Base-by-base conservation (phyloP, 2,329 filamentous ascomycete genomes). In the Pseudogymnoascus sp. region DNA sequence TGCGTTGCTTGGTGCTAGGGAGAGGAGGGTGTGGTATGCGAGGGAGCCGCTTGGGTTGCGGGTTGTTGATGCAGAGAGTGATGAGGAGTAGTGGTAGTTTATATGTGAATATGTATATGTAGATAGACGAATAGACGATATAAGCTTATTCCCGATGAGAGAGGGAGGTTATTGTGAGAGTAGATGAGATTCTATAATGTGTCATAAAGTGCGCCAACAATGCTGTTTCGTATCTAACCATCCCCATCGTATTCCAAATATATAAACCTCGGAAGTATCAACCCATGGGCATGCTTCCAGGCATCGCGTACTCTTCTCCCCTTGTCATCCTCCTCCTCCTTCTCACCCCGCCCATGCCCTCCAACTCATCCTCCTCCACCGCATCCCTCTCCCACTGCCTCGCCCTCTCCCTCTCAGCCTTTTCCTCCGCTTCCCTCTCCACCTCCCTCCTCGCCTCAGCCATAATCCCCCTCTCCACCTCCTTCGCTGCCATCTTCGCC, bases 11-110 rank as follows among this genome's bases (percentile, higher is more conserved):
- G 85, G 84, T 1, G 78, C 79, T 7, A 82, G 79, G 71, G 83
- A 88, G 74, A 79, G 86, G 70, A 77, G 84, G 66, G 83, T 87
- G 36, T 89, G 86, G 86, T 84, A 88, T 74, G 81, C 82, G 28
- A 78, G 85, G 68, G 78, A 82, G 69, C 80, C 83, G 56, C 86
- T 80, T 67, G 70, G 59, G 3, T 8, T 38, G 12, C 59, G 34
- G 11, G 36, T 61, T 61, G 59, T 61, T 46, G 31, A 34, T 16
- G 63, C n/a, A 59, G 66, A 38, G 63, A 64, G n/a, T 38, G 65
- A 63, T 59, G 66, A 59, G n/a, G 65, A 66, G 31, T 65, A 64
- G 5, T 65, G 64, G 14, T 66, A 63, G 7, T 63, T 69, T 4
- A 70, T 56, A 56, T 56, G 46, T 56, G 46, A 56, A 56, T 56